Percentiles rank a stretch among this genome's conserved stretches.
These are phyloP conservation scores for Wallemia mellicola DNA, from an alignment of 1,284 basidiomycete species.

Conservation along the genomic window DNA sequence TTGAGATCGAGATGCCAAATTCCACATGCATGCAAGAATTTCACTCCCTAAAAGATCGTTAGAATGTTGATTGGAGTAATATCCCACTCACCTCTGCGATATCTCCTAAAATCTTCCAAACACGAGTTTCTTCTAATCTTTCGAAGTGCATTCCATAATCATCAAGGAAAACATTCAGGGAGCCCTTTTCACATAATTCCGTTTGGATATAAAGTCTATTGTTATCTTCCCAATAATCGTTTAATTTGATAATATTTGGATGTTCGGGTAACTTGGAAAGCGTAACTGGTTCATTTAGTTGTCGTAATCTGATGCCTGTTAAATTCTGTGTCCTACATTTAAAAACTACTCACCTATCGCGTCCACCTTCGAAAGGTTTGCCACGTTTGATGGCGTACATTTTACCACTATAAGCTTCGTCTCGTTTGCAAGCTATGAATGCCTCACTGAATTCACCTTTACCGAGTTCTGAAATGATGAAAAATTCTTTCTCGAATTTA, in stretches of 20 bases:
- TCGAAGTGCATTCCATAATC: constrained; percentile 66
- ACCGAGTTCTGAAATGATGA: constrained; percentile 52
- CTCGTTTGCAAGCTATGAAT: constrained; percentile 46
- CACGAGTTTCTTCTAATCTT: constrained; percentile 60
- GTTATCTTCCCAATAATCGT: constrained; percentile 91
- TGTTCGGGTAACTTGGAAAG: constrained; percentile 46
- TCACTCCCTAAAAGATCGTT: constrained; percentile 31
- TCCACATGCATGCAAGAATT: constrained; percentile 60
- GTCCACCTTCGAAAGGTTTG: constrained; percentile 63
- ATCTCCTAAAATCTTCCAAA: constrained; percentile 92
- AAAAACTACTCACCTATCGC: no score
- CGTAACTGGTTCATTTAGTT: constrained; percentile 85
- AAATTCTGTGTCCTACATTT: no score
- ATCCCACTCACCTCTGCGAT: constrained; percentile 40
- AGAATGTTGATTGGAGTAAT: constrained; percentile 7
- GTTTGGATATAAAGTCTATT: constrained; percentile 73
- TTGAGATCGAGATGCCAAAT: constrained; percentile 94
- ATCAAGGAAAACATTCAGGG: constrained; percentile 68
- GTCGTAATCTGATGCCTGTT: no score
- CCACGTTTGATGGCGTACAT: constrained; percentile 82
- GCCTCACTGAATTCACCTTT: constrained; percentile 85
- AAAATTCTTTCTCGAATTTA: constrained; percentile 45
- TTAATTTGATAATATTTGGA: constrained; percentile 60
- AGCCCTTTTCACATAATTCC: constrained; percentile 78
- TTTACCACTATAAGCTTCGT: constrained; percentile 19